Percentiles rank a stretch among this genome's conserved stretches.
Conservation (phyloP, 2,329 filamentous ascomycete species). For the Cladosporium phlei region DNA sequence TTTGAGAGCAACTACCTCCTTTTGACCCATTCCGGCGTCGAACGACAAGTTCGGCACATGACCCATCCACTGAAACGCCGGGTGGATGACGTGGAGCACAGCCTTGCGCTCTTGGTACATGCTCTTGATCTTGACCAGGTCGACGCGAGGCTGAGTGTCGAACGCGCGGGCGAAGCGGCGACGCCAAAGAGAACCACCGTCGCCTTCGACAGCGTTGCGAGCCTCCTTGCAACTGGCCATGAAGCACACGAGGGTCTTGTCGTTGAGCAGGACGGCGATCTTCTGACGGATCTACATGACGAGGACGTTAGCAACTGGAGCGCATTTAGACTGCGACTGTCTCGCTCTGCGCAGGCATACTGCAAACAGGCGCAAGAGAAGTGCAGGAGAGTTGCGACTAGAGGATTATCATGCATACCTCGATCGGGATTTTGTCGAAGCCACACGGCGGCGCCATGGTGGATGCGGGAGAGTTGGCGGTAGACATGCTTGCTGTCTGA, state of each 20-base stretch:
- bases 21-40: conserved; percentile 19
- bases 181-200: conserved; percentile 45
- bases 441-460: conserved; percentile 12
- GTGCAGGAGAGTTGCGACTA: not conserved
- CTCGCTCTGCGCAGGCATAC: too few species aligned
- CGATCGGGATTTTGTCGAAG: conserved; percentile 25
- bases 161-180: conserved; percentile 39
- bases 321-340: too few species aligned
- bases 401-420: conserved; percentile 24
- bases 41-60: conserved; percentile 24
- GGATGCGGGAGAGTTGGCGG: not conserved
- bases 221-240: conserved; percentile 37
- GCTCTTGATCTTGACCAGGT: conserved; percentile 31
- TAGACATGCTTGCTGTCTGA: not conserved
- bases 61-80: not conserved
- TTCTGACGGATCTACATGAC: conserved; percentile 37
- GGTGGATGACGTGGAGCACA: conserved; percentile 18
- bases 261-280: conserved; percentile 37
- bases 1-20: conserved; percentile 34
- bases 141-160: conserved; percentile 27
- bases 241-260: conserved; percentile 43
- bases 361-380: too few species aligned
- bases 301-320: too few species aligned
- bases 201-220: conserved; percentile 37
- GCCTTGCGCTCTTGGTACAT: conserved; percentile 33